A percentile compares a stretch with the other conserved stretches of the same genome.
Conservation (phyloP, 164 flowering plant genomes). For the Macadamia integrifolia region DNA sequence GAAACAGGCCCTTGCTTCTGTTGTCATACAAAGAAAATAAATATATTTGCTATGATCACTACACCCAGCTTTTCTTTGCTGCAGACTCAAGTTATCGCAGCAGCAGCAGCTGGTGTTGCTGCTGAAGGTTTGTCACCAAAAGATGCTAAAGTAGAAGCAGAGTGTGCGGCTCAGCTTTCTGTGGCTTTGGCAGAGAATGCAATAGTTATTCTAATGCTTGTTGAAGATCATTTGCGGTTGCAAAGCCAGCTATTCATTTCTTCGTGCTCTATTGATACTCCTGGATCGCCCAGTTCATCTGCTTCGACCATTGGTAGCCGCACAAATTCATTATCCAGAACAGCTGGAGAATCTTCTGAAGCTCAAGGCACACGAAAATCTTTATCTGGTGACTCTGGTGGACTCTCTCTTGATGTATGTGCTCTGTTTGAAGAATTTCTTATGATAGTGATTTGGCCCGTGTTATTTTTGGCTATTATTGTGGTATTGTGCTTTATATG, state of each 20-base stretch:
- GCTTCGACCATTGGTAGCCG: slow-evolving; percentile 39
- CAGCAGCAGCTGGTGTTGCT: slow-evolving; percentile 99
- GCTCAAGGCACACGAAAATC: slow-evolving; percentile 34
- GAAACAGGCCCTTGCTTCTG: slow-evolving; percentile 1
- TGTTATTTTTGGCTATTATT: neutral
- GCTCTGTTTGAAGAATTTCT: slow-evolving; percentile 3
- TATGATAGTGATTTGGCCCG: neutral
- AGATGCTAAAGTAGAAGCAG: slow-evolving; percentile 84
- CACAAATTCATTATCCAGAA: slow-evolving; percentile 28
- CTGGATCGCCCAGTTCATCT: slow-evolving; percentile 52
- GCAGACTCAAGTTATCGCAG: slow-evolving; percentile 99
- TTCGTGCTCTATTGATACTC: slow-evolving; percentile 33
- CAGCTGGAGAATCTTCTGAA: slow-evolving; percentile 45
- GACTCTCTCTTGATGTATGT: slow-evolving; percentile 91
- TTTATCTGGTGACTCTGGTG: slow-evolving; percentile 49
- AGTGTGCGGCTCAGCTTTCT: slow-evolving; percentile 95
- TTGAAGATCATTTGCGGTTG: slow-evolving; percentile 93
- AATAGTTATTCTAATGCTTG: slow-evolving; percentile 95
- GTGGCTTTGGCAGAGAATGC: slow-evolving; percentile 98
- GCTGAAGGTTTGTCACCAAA: slow-evolving; percentile 88
- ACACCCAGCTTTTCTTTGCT: slow-evolving; percentile 32
- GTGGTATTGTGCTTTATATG: neutral
- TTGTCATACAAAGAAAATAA: no score
- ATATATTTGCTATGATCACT: slow-evolving; percentile 19
- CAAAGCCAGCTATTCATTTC: slow-evolving; percentile 75